Conservation (phyloP, 495 filamentous ascomycete genomes). For the Aspergillus avenaceus region DNA sequence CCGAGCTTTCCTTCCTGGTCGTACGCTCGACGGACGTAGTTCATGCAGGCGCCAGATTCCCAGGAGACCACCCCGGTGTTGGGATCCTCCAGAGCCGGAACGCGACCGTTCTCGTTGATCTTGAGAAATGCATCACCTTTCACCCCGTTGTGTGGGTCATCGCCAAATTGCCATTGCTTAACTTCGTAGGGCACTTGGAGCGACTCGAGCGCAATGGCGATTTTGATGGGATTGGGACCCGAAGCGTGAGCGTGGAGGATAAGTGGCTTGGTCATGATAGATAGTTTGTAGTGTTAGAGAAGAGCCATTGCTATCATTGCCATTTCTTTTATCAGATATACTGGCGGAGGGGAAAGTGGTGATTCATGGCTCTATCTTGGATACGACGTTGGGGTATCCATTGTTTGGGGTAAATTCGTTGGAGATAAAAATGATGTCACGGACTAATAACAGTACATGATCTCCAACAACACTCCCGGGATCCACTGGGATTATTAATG, state of each 20-base stretch:
- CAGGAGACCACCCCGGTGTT: conserved; percentile 40
- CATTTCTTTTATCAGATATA: too few species aligned
- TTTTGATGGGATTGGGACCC: conserved; percentile 53
- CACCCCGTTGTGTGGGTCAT: conserved; percentile 43
- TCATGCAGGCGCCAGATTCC: conserved; percentile 38
- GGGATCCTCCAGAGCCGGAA: conserved; percentile 61
- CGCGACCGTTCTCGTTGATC: conserved; percentile 87
- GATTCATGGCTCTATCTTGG: too few species aligned
- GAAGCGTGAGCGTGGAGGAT: conserved; percentile 35
- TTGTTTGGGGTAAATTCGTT: too few species aligned
- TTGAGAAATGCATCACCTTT: conserved; percentile 67
- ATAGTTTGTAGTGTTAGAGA: too few species aligned
- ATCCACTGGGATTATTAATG: too few species aligned
- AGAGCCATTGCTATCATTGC: too few species aligned
- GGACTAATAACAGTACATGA: too few species aligned
- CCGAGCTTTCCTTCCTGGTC: conserved; percentile 22
- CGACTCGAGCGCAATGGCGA: conserved; percentile 77
- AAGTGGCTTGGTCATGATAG: conserved; percentile 25
- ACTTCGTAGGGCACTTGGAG: conserved; percentile 62
- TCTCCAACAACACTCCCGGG: too few species aligned
- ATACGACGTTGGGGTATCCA: too few species aligned
- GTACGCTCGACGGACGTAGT: conserved; percentile 33
- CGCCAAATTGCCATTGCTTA: conserved; percentile 58
- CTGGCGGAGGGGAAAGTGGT: too few species aligned
- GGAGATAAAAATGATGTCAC: too few species aligned